Conservation (phyloP, 352 stramenopile genomes). For the Globisporangium yorkense region DNA sequence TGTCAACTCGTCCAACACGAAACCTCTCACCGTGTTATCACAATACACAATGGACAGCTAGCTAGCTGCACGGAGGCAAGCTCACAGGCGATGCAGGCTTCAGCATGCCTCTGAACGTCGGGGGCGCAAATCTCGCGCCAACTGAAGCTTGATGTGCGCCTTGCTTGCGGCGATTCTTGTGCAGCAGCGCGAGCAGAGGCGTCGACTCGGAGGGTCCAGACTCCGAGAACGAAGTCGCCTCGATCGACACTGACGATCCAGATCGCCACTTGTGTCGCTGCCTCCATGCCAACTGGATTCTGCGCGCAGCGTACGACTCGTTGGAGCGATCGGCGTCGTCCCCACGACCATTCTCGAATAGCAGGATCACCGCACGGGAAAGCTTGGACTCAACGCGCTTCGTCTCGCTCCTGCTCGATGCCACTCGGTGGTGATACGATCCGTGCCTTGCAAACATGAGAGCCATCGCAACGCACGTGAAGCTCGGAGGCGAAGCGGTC, state of each 20-base stretch:
- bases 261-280: background rate
- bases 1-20: background rate
- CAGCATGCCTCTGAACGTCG: constrained; percentile 2
- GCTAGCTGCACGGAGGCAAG: constrained; percentile 7
- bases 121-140: background rate
- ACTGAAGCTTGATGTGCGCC: background rate
- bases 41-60: background rate
- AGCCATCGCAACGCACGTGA: constrained; percentile 36
- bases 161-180: constrained; percentile 6
- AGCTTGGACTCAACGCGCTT: background rate
- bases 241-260: background rate
- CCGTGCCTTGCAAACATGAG: constrained; percentile 22
- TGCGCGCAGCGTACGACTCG: constrained; percentile 10
- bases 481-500: constrained; percentile 15
- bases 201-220: background rate
- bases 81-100: constrained; percentile 1
- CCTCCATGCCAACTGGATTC: constrained; percentile 28
- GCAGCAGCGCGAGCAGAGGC: constrained; percentile 6
- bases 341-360: constrained; percentile 2
- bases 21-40: background rate
- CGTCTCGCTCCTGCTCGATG: background rate
- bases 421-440: constrained; percentile 12
- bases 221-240: background rate
- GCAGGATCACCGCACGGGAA: background rate
- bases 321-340: background rate